phyloP scores from a whole-genome alignment of 2,329 filamentous ascomycete species.

The Thelonectria olida region DNA sequence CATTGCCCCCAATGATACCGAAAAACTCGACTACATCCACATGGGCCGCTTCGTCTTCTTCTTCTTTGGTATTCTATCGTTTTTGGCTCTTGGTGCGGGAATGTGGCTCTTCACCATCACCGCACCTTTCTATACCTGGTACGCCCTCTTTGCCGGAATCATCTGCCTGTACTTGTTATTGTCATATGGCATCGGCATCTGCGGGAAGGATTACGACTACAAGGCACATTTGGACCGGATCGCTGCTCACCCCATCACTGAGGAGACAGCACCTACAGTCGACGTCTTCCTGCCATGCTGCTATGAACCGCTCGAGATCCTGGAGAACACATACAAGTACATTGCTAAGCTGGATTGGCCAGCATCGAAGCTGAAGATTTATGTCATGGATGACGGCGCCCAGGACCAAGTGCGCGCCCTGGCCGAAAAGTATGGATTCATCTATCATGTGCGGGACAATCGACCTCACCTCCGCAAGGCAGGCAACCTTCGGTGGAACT shows the following conservation, averaged over 20 bases:
- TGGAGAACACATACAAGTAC: neutral
- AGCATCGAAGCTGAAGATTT: neutral
- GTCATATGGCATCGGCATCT: neutral
- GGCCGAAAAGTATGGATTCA: neutral
- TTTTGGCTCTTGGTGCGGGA: neutral
- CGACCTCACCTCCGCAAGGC: neutral
- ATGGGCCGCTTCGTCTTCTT: neutral
- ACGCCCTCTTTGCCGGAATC: neutral
- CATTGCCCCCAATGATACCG: neutral
- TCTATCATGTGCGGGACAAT: neutral
- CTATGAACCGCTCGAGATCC: neutral
- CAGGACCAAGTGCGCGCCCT: neutral
- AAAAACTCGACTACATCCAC: neutral
- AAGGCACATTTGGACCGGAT: neutral
- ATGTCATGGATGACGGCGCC: neutral
- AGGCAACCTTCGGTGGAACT: neutral
- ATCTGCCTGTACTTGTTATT: neutral
- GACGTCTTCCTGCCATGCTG: neutral
- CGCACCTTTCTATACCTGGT: neutral
- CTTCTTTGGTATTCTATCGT: neutral
- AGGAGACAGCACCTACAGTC: neutral
- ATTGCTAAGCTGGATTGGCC: neutral
- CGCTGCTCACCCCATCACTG: neutral
- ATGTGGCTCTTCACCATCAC: constrained; percentile 1
- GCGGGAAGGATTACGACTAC: neutral